These are phyloP conservation scores for Neurospora sp. DNA, from an alignment of 495 filamentous ascomycete genomes.

Conservation along the genomic window DNA sequence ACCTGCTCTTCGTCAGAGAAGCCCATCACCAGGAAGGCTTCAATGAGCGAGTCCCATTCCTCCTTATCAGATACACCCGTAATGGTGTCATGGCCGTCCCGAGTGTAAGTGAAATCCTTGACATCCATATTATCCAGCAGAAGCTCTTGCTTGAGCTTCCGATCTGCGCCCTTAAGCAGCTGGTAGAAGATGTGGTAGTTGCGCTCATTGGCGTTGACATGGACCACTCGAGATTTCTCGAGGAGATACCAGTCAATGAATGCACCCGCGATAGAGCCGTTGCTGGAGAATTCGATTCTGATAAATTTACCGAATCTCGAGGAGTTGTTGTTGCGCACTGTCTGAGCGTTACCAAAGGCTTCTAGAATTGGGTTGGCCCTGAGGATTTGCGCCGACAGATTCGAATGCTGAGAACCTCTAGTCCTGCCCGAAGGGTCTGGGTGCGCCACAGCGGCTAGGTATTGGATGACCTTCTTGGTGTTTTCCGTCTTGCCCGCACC, in stretches of 20 bases:
- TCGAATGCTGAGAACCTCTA: conserved; percentile 60
- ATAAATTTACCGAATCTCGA: conserved; percentile 99
- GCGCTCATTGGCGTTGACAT: conserved; percentile 72
- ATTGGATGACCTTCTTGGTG: conserved; percentile 99
- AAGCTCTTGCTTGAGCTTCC: conserved; percentile 60
- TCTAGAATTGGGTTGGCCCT: conserved; percentile 96
- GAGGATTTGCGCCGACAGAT: conserved; percentile 93
- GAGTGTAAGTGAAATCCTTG: conserved; percentile 85
- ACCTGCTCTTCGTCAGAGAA: conserved; percentile 80
- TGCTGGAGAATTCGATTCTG: conserved; percentile 84
- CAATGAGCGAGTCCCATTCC: conserved; percentile 82
- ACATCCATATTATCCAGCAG: conserved; percentile 61
- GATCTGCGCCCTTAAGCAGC: conserved; percentile 73
- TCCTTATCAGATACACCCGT: conserved; percentile 81
- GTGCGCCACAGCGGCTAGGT: conserved; percentile 87
- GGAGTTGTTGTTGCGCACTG: conserved; percentile 95
- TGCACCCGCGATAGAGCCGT: conserved; percentile 87
- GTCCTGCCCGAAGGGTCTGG: conserved; percentile 60
- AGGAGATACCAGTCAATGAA: conserved; percentile 98
- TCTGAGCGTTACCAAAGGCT: conserved; percentile 97
- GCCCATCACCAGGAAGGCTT: conserved; percentile 91
- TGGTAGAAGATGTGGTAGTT: conserved; percentile 99
- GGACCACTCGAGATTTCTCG: conserved; percentile 93
- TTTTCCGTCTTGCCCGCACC: conserved; percentile 99
- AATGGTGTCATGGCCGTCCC: conserved; percentile 82